These are phyloP conservation scores for Sphagnum fallax DNA, from an alignment of 228 moss, liverwort and hornwort species.

Conservation along the genomic window DNA sequence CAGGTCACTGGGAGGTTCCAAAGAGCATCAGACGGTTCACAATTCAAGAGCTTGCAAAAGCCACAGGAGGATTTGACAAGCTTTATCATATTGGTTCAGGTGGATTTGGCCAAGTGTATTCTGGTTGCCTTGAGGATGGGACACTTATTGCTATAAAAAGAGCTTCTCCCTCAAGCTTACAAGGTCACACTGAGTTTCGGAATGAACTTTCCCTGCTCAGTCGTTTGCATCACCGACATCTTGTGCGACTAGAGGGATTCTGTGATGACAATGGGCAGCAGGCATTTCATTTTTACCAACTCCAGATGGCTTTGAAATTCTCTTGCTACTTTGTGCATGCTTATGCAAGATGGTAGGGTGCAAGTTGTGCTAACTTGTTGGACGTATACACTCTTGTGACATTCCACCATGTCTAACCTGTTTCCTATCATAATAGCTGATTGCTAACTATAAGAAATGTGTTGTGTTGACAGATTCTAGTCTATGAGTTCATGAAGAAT, in stretches of 20 bases:
- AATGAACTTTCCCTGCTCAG: slow-evolving; percentile 75
- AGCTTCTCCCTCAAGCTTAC: slow-evolving; percentile 51
- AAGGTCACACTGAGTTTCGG: slow-evolving; percentile 61
- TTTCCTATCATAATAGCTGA: background rate
- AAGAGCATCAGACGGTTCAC: slow-evolving; percentile 27
- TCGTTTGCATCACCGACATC: slow-evolving; percentile 76
- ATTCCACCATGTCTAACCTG: too few species aligned
- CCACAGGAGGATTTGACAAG: slow-evolving; percentile 24
- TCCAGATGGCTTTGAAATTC: too few species aligned
- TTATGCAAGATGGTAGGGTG: too few species aligned
- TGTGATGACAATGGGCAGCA: slow-evolving; percentile 74
- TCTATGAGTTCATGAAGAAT: slow-evolving; percentile 79
- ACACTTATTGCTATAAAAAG: slow-evolving; percentile 80
- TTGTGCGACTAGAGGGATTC: slow-evolving; percentile 80
- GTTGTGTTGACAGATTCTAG: slow-evolving; percentile 33
- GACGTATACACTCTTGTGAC: too few species aligned
- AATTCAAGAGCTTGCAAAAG: slow-evolving; percentile 29
- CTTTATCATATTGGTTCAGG: slow-evolving; percentile 28
- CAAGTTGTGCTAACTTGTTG: too few species aligned
- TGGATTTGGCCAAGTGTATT: slow-evolving; percentile 74
- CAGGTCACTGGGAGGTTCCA: slow-evolving; percentile 29
- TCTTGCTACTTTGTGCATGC: too few species aligned
- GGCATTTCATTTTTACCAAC: slow-evolving; percentile 5
- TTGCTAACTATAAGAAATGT: background rate
- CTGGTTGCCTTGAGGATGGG: slow-evolving; percentile 54